Conservation (phyloP, 768 basidiomycete genomes). For the Vararia minispora region DNA sequence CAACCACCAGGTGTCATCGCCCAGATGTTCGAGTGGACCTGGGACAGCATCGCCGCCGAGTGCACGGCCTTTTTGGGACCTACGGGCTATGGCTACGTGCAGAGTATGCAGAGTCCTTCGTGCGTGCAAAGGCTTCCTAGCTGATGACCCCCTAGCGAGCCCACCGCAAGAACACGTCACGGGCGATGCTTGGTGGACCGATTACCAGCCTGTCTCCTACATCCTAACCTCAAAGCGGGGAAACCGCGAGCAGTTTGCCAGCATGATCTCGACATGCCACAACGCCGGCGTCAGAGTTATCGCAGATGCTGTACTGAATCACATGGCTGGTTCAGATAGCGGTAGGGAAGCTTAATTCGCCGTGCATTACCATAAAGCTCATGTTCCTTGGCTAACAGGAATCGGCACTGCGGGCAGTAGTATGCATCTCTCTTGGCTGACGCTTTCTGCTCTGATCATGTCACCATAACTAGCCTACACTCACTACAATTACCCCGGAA, state of each 20-base stretch:
- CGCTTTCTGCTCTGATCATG: too few species aligned
- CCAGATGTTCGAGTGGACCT: constrained; percentile 21
- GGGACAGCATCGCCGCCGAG: constrained; percentile 17
- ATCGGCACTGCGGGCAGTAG: too few species aligned
- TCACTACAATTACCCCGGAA: constrained; percentile 13
- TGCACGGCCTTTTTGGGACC: constrained; percentile 19
- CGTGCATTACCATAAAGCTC: too few species aligned
- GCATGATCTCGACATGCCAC: constrained; percentile 39
- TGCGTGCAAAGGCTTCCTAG: not conserved
- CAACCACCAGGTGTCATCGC: too few species aligned
- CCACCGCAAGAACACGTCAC: constrained; percentile 16
- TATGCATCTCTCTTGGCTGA: too few species aligned
- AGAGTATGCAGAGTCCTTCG: constrained; percentile 9
- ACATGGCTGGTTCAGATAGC: constrained; percentile 14
- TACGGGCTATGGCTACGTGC: constrained; percentile 16
- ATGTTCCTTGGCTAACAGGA: too few species aligned
- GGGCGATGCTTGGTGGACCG: constrained; percentile 20
- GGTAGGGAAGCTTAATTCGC: constrained; percentile 10
- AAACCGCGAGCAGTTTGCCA: constrained; percentile 2
- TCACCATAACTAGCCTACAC: too few species aligned
- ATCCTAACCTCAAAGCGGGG: constrained; percentile 17
- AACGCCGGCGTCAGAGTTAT: constrained; percentile 47
- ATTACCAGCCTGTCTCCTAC: constrained; percentile 21
- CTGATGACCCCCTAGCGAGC: not conserved
- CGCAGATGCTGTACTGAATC: constrained; percentile 20